Conservation (phyloP, 495 filamentous ascomycete genomes). For the Neurospora discreta region DNA sequence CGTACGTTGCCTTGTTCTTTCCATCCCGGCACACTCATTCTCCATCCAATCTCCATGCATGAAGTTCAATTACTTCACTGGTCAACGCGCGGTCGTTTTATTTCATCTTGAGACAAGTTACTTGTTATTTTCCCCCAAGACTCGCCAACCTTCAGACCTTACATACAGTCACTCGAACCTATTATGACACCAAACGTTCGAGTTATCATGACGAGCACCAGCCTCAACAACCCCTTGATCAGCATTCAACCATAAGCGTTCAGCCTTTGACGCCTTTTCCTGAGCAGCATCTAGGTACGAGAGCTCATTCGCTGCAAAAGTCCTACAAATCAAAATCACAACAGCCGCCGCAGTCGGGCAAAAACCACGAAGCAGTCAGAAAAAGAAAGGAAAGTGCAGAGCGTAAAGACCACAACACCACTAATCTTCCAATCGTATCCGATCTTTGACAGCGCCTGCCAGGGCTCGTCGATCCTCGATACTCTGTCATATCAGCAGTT, state of each 20-base stretch:
- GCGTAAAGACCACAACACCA: neutral
- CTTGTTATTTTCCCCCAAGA: neutral
- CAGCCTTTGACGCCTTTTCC: neutral
- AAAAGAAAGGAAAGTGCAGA: neutral
- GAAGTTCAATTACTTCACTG: neutral
- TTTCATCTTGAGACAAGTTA: neutral
- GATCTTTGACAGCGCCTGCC: neutral
- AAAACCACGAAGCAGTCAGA: neutral
- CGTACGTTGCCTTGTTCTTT: neutral
- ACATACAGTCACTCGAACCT: neutral
- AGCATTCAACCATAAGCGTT: neutral
- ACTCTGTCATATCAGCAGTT: neutral
- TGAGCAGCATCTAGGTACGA: neutral
- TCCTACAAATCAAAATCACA: neutral
- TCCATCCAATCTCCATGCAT: neutral
- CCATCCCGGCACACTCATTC: neutral
- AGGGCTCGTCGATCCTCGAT: neutral
- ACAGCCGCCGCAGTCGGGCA: neutral
- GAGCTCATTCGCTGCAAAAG: neutral
- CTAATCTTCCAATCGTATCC: neutral
- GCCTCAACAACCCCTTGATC: neutral
- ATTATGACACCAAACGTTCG: neutral
- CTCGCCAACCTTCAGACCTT: neutral
- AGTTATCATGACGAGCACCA: neutral
- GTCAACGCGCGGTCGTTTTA: neutral